Evolutionary conservation across 495 filamentous ascomycete genomes (phyloP).

Genomic region (Chaetomium cochliodes): DNA sequence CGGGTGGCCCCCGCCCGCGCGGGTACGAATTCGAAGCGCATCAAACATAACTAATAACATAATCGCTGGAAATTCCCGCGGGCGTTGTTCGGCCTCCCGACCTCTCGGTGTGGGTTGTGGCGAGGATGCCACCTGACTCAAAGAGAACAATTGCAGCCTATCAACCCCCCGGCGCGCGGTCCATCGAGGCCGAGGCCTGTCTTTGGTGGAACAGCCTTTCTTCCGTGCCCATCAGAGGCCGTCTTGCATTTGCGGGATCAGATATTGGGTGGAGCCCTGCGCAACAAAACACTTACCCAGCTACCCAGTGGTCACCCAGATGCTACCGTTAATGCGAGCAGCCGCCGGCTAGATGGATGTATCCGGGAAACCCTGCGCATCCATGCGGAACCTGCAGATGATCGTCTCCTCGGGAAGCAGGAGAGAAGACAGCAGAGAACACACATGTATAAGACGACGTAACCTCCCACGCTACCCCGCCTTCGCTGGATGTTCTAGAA

Average conservation of each 20-base stretch:
- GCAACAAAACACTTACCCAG: constrained; percentile 1
- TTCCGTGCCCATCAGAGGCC: constrained; percentile 17
- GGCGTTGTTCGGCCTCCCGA: not conserved
- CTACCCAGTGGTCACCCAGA: not conserved
- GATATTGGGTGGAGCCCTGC: constrained; percentile 7
- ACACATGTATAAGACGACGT: constrained; percentile 17
- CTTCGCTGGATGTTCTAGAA: constrained; percentile 6
- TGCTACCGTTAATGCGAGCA: not conserved
- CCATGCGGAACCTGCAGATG: constrained; percentile 8
- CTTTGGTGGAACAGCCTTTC: constrained; percentile 13
- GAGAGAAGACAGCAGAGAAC: not conserved
- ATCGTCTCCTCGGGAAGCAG: not conserved
- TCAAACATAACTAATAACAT: not conserved
- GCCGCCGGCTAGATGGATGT: not conserved
- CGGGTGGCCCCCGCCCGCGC: not conserved
- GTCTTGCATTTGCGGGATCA: constrained; percentile 1
- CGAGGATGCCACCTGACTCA: constrained; percentile 7
- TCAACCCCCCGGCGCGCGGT: not conserved
- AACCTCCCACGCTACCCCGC: constrained; percentile 22
- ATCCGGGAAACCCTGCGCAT: constrained; percentile 4
- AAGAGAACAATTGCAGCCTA: constrained; percentile 8
- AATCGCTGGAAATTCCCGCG: constrained; percentile 2
- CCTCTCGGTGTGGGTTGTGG: constrained; percentile 3
- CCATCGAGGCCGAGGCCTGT: constrained; percentile 9
- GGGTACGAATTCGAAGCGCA: not conserved